phyloP scores from a whole-genome alignment of 768 basidiomycete species.

The Mrakia gelida region DNA sequence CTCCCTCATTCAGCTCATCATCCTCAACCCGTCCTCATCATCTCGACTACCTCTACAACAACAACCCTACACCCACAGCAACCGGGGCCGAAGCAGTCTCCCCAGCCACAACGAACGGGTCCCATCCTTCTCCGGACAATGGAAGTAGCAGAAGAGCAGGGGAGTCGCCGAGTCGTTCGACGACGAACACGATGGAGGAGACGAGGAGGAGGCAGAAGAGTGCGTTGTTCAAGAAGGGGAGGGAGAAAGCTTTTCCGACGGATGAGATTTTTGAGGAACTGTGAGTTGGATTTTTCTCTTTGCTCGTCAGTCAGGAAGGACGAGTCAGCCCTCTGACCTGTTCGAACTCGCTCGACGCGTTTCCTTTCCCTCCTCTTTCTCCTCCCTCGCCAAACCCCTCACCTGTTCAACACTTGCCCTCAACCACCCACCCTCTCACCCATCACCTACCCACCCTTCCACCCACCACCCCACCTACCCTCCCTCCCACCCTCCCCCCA shows the following conservation, averaged over 20 bases:
- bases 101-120: background rate
- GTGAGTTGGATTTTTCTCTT: background rate
- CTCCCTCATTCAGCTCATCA: background rate
- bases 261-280: conserved; percentile 29
- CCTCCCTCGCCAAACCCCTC: too few species aligned
- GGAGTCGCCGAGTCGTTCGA: background rate
- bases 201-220: background rate
- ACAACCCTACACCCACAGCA: background rate
- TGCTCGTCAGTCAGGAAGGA: too few species aligned
- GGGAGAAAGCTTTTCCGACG: background rate
- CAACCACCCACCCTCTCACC: background rate
- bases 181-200: conserved; percentile 1
- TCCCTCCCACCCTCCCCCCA: background rate
- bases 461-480: too few species aligned
- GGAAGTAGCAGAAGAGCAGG: background rate
- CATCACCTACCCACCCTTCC: too few species aligned
- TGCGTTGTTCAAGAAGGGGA: conserved; percentile 24
- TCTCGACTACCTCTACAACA: background rate
- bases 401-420: too few species aligned
- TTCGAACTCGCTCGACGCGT: too few species aligned
- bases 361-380: background rate
- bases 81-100: background rate
- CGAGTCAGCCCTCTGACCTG: too few species aligned
- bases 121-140: background rate
- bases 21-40: background rate